Percentiles rank a stretch among this genome's conserved stretches.
These are phyloP conservation scores for Melaleuca quinquenervia DNA, from an alignment of 345 rosid species.

Conservation along the genomic window DNA sequence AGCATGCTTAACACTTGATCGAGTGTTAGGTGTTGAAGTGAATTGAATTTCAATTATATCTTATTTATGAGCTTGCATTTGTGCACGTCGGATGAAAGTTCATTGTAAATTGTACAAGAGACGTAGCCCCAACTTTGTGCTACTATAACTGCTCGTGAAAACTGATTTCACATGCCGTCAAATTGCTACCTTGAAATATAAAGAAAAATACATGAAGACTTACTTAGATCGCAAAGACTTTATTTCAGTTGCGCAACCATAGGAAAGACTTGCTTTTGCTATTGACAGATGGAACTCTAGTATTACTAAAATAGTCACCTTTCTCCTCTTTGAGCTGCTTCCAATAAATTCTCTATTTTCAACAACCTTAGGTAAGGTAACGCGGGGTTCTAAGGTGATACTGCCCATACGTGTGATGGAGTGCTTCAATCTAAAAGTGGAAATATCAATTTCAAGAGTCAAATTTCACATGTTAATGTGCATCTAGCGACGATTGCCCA, in stretches of 20 bases:
- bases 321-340: neutral
- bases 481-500: neutral
- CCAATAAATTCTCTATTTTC: neutral
- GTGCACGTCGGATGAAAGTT: neutral
- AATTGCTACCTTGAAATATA: neutral
- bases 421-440: neutral
- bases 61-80: neutral
- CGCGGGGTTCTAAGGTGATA: neutral
- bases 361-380: neutral
- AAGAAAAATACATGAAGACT: neutral
- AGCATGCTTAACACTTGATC: neutral
- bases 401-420: neutral
- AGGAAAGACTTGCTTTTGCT: neutral
- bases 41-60: neutral
- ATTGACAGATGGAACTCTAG: neutral
- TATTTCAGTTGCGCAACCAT: neutral
- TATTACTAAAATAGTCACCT: neutral
- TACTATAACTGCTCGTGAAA: neutral
- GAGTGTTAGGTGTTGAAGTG: neutral
- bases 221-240: neutral
- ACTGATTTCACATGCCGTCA: neutral
- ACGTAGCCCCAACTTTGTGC: neutral
- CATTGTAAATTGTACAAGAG: neutral
- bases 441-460: neutral
- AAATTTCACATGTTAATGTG: neutral